A percentile compares a stretch with the other conserved stretches of the same genome.
These are phyloP conservation scores for Termitomyces sp. DNA, from an alignment of 768 basidiomycete species.

Conservation along the genomic window DNA sequence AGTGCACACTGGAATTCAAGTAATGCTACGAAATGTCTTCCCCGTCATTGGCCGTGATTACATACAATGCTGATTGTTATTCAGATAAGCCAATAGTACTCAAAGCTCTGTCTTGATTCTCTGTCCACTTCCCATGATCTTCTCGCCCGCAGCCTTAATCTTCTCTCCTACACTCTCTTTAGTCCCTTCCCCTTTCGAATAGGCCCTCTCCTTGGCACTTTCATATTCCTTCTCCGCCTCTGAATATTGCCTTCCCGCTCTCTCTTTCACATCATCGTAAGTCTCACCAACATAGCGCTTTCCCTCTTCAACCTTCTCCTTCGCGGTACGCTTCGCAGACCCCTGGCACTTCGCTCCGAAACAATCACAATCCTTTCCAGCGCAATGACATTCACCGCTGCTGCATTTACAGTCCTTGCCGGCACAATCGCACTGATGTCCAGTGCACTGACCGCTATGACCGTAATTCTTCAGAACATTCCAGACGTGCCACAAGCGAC, in stretches of 20 bases:
- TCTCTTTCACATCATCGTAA: constrained; percentile 18
- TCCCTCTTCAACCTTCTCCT: constrained; percentile 23
- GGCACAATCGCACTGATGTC: constrained; percentile 13
- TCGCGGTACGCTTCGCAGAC: constrained; percentile 11
- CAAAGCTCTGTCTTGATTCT: constrained; percentile 36
- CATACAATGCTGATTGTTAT: background rate
- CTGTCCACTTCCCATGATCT: constrained; percentile 29
- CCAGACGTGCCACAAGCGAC: constrained; percentile 51
- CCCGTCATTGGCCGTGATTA: background rate
- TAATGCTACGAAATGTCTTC: too few species aligned
- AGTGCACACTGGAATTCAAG: too few species aligned
- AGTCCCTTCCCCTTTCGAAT: constrained; percentile 22
- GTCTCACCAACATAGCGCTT: constrained; percentile 20
- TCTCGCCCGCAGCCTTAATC: constrained; percentile 29
- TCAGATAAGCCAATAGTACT: background rate
- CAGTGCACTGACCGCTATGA: constrained; percentile 15
- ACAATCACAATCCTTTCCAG: constrained; percentile 4
- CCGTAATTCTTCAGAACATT: constrained; percentile 33
- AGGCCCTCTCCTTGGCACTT: constrained; percentile 20
- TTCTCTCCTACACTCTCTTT: constrained; percentile 31
- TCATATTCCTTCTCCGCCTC: constrained; percentile 14
- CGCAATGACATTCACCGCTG: background rate
- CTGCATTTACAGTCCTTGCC: constrained; percentile 5
- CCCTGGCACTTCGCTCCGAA: constrained; percentile 10
- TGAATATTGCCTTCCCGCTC: constrained; percentile 13